Evolutionary conservation across 495 filamentous ascomycete genomes (phyloP), one percentile per base, ranked within the genome.

Genomic region (Penicillium longicatenatum): DNA sequence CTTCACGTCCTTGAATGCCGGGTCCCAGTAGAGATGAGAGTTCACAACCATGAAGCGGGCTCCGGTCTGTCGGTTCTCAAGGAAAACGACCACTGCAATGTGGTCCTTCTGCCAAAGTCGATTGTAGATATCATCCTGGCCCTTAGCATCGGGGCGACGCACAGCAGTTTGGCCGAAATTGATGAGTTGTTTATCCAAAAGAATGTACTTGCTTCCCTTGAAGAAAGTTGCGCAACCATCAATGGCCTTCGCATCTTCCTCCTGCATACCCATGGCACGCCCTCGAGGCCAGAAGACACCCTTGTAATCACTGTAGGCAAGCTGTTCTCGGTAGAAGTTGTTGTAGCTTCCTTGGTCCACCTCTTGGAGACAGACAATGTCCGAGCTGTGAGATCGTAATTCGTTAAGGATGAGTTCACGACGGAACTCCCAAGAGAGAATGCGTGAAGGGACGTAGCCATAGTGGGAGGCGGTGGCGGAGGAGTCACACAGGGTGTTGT

Each of bases 171-270:
- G 88, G n/a, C 87, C 86, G 70, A 97, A 96, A 71, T 96, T 91
- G 65, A 98, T 84, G 45, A 96, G 67, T 54, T 96, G 87, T 76
- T 97, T 97, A 75, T 97, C 92, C 29, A 98, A 84, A 45, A 95
- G 75, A 61, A 95, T 89, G 73, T 89, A 98, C 78, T 96, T 96
- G 75, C 82, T 89, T 58, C 79, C 83, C 74, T 96, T 98, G 82
- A 90, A 98, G 72, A 98, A 97, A 30, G 90, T 93, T 30, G 94
- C 94, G 72, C 94, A 98, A 17, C 94, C 94, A 76, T 98, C 94
- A 6, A 98, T 92, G 16, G 75, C 70, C 65, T 87, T 90, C 12
- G 91, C 89, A 53, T 98, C 92, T 61, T 87, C 89, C 65, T 93
- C 90, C 31, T 84, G 83, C 90, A 98, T 93, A 16, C 93, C 96